Evolutionary conservation across 2,329 filamentous ascomycete species (phyloP), one percentile per base, ranked within the genome.

Genomic region (Arthroderma sp.): DNA sequence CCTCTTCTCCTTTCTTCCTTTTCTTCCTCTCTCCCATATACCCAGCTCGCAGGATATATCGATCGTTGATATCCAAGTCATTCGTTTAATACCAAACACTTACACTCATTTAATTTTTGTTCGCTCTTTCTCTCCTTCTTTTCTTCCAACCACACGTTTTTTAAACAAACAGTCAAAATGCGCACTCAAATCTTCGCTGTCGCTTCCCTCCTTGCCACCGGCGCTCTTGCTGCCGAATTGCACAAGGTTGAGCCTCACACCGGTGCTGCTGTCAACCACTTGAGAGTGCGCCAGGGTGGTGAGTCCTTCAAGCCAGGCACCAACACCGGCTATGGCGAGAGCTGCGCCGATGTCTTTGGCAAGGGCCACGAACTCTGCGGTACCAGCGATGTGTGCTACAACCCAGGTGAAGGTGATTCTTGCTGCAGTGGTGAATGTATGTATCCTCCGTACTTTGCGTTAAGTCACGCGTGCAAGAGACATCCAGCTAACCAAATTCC

Each of bases 391-490:
- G 22, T 43, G 31, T 53, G 51, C 40, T 53, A 50, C 43, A 52
- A 47, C 38, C 42, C 49, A 37, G 43, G 28, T 32, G 47, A 44
- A 29, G 52, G 52, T 9, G 50, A 56, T 15, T 43, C 48, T 29
- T 56, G 54, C 47, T 55, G 54, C 45, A 41, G 43, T 15, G 50
- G 43, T 39, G 47, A 45, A 46, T 55, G 53, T 53, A 49, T 42
- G 52, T 49, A 28, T 15, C 27, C 9, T 27, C 36, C 27, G 30
- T 15, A 5, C 11, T 2, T 4, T 29, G 15, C 34, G 11, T 15
- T 36, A 8, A 10, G 31, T n/a, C 15, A 22, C 15, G 15, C 15
- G 15, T 22, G 15, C 15, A 22, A 22, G 15, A 22, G 9, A 30
- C 30, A 40, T 29, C n/a, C 27, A 15, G 27, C 36, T 49, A 36